Evolutionary conservation across 2,329 filamentous ascomycete genomes (phyloP), one percentile per base, ranked within the genome.

Genomic region (Ascochyta viciae-villosae): DNA sequence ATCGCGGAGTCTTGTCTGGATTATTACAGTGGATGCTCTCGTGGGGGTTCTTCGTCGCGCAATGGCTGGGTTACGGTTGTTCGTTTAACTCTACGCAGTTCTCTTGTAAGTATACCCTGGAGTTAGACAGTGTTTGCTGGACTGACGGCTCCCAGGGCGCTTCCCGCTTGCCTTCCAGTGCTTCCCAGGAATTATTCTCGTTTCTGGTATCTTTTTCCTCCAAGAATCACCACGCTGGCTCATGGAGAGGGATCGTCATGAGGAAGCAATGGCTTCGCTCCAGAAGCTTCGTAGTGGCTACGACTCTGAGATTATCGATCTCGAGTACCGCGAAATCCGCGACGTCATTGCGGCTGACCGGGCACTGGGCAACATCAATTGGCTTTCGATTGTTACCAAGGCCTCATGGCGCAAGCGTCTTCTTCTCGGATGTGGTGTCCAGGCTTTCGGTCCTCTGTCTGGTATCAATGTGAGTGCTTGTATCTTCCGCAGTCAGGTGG

Each of bases 221-320:
- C 84, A 85, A 0, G 85, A 88, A 63, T 86, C 84, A 1, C 86
- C 86, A 2, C 76, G 85, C 53, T 87, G 85, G 85, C 75, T 87
- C 9, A 81, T 85, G 50, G 78, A 79, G 53, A 80, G 83, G 40
- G 82, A 83, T 37, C 80, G 81, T 4, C 74, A 80, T 10, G 83
- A 85, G 33, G 80, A 87, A 63, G 65, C 63, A 16, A 60, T 64
- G 50, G 45, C 52, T 22, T 63, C 63, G 22, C 58, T 67, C 10
- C 52, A 55, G 34, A 64, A 62, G 39, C 63, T 67, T 3, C 61
- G 65, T 19, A 63, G 35, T 12, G 65, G 62, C 19, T 60, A 52
- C 24, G 58, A 66, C n/a, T 43, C 53, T 8, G 63, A 63, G 29
- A 57, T 52, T 1, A 62, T 66, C 26, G 62, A 67, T 15, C 60